Evolutionary conservation across 1,284 basidiomycete species (phyloP).

Genomic region (Peniophora sp.): DNA sequence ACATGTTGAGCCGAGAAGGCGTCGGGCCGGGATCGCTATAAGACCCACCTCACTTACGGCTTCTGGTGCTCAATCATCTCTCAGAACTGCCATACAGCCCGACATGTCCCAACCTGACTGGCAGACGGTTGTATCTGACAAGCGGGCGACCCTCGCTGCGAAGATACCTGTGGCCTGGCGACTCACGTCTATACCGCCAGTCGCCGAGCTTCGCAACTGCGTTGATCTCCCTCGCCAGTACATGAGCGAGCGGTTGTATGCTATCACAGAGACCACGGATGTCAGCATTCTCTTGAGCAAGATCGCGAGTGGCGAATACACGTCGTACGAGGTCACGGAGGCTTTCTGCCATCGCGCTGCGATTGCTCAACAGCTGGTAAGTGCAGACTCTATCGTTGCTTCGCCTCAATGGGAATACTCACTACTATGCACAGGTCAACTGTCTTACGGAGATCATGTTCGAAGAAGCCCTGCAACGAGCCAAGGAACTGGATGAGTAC

Average conservation of each 20-base stretch:
- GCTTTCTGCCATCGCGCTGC: background rate
- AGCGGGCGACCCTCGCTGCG: background rate
- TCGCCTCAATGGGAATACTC: too few relatives aligned
- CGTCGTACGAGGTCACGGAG: background rate
- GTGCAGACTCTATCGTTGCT: background rate
- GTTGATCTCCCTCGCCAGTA: background rate
- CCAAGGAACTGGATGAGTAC: background rate
- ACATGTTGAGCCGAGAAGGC: too few relatives aligned
- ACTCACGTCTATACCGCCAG: background rate
- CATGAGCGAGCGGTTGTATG: background rate
- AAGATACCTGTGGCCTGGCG: background rate
- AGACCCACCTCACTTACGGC: too few relatives aligned
- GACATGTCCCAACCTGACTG: background rate
- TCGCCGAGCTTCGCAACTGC: background rate
- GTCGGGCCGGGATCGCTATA: too few relatives aligned
- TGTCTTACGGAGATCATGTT: conserved; percentile 1
- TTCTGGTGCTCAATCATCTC: too few relatives aligned
- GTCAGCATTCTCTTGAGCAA: background rate
- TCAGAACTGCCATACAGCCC: too few relatives aligned
- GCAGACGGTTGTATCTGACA: background rate
- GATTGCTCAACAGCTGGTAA: background rate
- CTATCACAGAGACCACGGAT: background rate
- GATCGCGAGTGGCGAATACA: background rate
- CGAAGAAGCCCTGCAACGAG: background rate
- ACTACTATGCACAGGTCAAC: background rate